Base-by-base conservation (phyloP, 352 stramenopile genomes). In the Pythium apleroticum region DNA sequence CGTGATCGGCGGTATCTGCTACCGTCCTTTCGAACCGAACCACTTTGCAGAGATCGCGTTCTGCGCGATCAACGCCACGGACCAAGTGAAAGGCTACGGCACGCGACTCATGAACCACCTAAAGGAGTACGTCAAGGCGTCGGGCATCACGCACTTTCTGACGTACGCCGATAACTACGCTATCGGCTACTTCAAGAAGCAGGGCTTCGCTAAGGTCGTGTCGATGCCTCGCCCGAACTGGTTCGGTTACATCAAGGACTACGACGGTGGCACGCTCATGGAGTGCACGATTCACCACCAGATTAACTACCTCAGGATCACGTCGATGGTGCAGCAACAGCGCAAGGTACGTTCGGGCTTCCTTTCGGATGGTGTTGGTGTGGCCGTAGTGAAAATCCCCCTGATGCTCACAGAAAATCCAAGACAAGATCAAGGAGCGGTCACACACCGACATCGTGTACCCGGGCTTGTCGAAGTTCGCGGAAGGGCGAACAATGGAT, bases 21-120 rank as follows among this genome's bases (percentile, higher is more conserved):
- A 99, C 74, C 84, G 97, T 5, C 89, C 94, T 20, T 99, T 99
- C 72, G 72, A 90, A 27, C 81, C 83, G 15, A 96, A 98, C 65
- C 77, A 93, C 50, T 99, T 99, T 80, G 97, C 91, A n/a, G 98
- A 99, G 69, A 99, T 99, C 77, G 97, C 97, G 5, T 99, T 99
- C 75, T 99, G 97, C 68, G 97, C 97, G 15, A 98, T 99, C 57
- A 98, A 96, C 61, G 96, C 96, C 0, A 92, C 79, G 12, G 96
- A 99, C 69, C 97, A 99, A 68, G 93, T 98, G 17, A 94, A 95
- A 63, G 98, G 98, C 25, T 99, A 99, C 73, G 98, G 98, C 54
- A 99, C 97, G 25, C 93, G 97, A 15, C 68, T 99, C 45, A 99
- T 99, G 98, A 99, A 99, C 81, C 90, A 99, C 63, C 65, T 99